Percentiles rank a stretch among this genome's conserved stretches.
These are phyloP conservation scores for Eleusine coracana DNA, from an alignment of 176 grass and related monocot genomes.

Conservation along the genomic window DNA sequence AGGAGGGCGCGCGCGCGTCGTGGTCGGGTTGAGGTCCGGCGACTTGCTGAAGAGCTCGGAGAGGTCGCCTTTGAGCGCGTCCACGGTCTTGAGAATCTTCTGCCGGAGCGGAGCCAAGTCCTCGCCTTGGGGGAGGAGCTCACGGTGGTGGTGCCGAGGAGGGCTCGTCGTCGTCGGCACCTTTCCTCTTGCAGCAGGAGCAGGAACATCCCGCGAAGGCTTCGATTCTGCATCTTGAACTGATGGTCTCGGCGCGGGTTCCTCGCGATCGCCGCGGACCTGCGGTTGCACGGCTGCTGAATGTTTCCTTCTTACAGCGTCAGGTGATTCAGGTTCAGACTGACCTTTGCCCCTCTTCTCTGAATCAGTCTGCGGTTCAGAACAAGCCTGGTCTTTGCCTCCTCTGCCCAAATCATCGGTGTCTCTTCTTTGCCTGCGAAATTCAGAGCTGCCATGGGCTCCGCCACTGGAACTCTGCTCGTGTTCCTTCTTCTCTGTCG, in stretches of 20 bases:
- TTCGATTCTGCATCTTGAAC: conserved; percentile 35
- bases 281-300: neutral
- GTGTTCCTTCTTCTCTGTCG: neutral
- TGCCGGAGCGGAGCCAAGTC: conserved; percentile 37
- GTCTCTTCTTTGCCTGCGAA: neutral
- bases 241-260: conserved; percentile 8
- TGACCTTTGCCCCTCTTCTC: neutral
- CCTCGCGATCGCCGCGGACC: neutral
- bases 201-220: conserved; percentile 23
- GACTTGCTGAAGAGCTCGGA: conserved; percentile 67
- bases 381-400: neutral
- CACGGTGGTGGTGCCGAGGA: conserved; percentile 24
- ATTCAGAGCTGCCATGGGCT: neutral
- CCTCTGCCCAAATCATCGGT: neutral
- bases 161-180: conserved; percentile 14
- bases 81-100: conserved; percentile 77
- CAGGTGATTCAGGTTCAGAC: conserved; percentile 20
- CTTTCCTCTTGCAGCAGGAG: neutral
- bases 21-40: conserved; percentile 34
- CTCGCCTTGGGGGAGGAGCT: neutral
- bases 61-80: conserved; percentile 73
- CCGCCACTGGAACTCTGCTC: conserved; percentile 9
- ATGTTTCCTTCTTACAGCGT: neutral
- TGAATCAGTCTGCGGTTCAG: neutral
- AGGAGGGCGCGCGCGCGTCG: conserved; percentile 25